These are phyloP conservation scores for Boletellus emodensis DNA, from an alignment of 768 basidiomycete species.

Conservation along the genomic window DNA sequence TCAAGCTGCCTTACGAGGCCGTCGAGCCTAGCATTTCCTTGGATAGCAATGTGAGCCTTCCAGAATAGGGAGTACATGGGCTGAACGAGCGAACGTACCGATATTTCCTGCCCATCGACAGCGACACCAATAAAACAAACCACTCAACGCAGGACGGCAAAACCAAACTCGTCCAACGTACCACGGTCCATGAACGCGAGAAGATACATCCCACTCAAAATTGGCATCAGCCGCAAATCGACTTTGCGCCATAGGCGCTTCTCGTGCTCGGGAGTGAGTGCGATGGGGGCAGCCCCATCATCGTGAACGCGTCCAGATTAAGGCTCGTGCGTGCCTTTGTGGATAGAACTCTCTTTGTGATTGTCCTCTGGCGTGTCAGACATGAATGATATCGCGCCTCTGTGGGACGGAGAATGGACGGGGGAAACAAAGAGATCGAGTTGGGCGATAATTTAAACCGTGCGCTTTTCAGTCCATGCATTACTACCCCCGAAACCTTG, in stretches of 20 bases:
- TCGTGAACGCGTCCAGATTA: too few species aligned
- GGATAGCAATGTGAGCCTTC: not conserved
- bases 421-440: too few species aligned
- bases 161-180: conserved; percentile 16
- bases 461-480: too few species aligned
- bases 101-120: conserved; percentile 46
- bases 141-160: not conserved
- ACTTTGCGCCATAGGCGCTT: conserved; percentile 53
- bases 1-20: conserved; percentile 55
- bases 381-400: too few species aligned
- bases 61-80: not conserved
- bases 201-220: conserved; percentile 56
- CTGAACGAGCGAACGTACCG: conserved; percentile 31
- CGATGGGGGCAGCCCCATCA: too few species aligned
- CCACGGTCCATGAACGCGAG: conserved; percentile 64
- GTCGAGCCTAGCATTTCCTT: conserved; percentile 63
- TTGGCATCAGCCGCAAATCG: conserved; percentile 53
- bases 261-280: conserved; percentile 39
- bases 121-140: not conserved
- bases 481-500: too few species aligned
- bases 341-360: too few species aligned
- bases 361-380: too few species aligned
- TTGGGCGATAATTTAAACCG: too few species aligned
- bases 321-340: too few species aligned
- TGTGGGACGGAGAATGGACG: too few species aligned